These are phyloP conservation scores for Cairneyella variabilis DNA, from an alignment of 495 filamentous ascomycete species.

Conservation along the genomic window DNA sequence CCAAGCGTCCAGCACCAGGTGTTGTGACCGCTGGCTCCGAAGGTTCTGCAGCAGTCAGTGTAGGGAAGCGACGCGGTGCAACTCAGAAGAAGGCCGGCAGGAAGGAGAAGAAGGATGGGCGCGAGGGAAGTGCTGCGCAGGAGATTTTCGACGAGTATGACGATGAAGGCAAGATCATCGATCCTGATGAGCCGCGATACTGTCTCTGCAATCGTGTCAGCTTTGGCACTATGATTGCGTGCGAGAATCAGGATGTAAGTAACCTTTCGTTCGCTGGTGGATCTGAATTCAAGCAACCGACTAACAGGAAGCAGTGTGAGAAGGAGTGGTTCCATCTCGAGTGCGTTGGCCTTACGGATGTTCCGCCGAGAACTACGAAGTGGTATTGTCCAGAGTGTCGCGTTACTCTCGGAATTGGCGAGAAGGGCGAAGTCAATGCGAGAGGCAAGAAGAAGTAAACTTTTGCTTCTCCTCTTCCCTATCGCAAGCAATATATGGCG, in stretches of 20 bases:
- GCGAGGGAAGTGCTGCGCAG: slow-evolving; percentile 36
- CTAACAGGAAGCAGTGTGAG: slow-evolving; percentile 55
- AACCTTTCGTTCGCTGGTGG: slow-evolving; percentile 2
- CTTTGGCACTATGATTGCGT: slow-evolving; percentile 92
- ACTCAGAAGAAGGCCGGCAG: slow-evolving; percentile 58
- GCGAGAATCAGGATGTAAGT: slow-evolving; percentile 86
- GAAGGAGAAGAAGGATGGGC: slow-evolving; percentile 41
- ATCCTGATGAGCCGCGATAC: slow-evolving; percentile 83
- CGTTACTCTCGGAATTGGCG: slow-evolving; percentile 58
- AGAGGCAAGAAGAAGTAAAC: slow-evolving; percentile 42
- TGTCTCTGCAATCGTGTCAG: slow-evolving; percentile 90
- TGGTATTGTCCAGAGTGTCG: slow-evolving; percentile 95
- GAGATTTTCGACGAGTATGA: slow-evolving; percentile 51
- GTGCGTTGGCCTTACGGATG: slow-evolving; percentile 75
- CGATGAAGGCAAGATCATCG: slow-evolving; percentile 72
- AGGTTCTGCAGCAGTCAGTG: slow-evolving; percentile 69
- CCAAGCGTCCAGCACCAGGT: slow-evolving; percentile 74
- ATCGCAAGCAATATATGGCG: too few species aligned
- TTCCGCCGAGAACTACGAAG: slow-evolving; percentile 73
- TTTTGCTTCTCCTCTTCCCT: not conserved
- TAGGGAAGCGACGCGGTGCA: slow-evolving; percentile 76
- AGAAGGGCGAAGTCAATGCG: slow-evolving; percentile 51
- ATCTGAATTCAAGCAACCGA: not conserved
- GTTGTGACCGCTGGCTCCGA: slow-evolving; percentile 65
- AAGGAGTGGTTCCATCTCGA: slow-evolving; percentile 93